Percentiles rank a stretch among this genome's conserved stretches.
Conservation (phyloP, 805 yeast species). For the Wickerhamiella australiensis region DNA sequence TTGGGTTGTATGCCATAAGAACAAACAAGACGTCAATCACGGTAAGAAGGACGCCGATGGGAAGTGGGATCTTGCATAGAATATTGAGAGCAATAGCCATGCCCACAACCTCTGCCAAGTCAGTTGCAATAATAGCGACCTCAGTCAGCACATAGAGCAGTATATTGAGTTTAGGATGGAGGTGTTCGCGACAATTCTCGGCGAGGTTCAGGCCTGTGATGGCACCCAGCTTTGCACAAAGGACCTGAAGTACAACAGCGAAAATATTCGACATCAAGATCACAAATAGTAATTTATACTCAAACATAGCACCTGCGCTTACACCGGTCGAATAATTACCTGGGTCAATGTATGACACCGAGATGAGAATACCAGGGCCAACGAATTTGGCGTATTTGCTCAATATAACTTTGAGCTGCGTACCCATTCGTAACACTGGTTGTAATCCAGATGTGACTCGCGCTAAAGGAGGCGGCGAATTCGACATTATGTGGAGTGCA, state of each 20-base stretch:
- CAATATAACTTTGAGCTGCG: conserved; percentile 20
- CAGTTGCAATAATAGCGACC: conserved; percentile 82
- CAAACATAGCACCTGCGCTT: conserved; percentile 71
- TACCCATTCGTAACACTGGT: conserved; percentile 5
- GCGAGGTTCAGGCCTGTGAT: conserved; percentile 85
- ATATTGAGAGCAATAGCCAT: conserved; percentile 79
- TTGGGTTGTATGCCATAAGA: conserved; percentile 63
- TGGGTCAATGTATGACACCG: conserved; percentile 89
- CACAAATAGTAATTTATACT: conserved; percentile 59
- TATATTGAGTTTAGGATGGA: conserved; percentile 56
- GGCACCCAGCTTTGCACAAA: conserved; percentile 76
- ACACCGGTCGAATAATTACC: conserved; percentile 89
- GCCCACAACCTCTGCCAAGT: conserved; percentile 88
- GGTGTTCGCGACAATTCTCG: conserved; percentile 61
- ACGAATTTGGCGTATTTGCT: conserved; percentile 53
- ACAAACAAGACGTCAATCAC: conserved; percentile 71
- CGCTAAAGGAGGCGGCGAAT: conserved; percentile 1
- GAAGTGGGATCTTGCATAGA: conserved; percentile 58
- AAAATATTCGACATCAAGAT: conserved; percentile 66
- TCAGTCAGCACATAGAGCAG: conserved; percentile 63
- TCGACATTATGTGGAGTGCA: background rate
- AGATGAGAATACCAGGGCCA: conserved; percentile 81
- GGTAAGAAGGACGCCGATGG: conserved; percentile 65
- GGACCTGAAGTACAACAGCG: conserved; percentile 71
- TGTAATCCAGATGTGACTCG: conserved; percentile 4